Conservation (phyloP, 352 stramenopile species). For the Phytophthora litchii region DNA sequence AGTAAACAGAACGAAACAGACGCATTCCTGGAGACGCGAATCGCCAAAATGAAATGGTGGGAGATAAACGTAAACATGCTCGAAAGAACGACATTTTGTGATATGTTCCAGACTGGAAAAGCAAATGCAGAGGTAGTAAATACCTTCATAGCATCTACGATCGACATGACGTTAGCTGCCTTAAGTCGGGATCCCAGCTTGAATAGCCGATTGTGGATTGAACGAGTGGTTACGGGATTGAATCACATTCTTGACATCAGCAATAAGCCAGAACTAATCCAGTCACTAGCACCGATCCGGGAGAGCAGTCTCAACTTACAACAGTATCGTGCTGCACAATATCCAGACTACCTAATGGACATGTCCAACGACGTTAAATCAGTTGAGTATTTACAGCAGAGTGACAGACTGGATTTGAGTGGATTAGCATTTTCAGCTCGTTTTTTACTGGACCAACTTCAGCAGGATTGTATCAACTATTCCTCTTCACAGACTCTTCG, state of each 20-base stretch:
- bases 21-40: not conserved
- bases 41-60: not conserved
- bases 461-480: slow-evolving; percentile 11
- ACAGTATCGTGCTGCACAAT: slow-evolving; percentile 8
- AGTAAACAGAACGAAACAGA: not conserved
- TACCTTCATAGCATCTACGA: not conserved
- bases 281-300: not conserved
- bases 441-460: slow-evolving; percentile 17
- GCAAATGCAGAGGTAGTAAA: not conserved
- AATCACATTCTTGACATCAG: slow-evolving; percentile 2
- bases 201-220: slow-evolving; percentile 15
- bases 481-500: not conserved
- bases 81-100: not conserved
- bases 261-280: not conserved
- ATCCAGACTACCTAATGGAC: slow-evolving; percentile 14
- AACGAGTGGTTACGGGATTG: slow-evolving; percentile 9
- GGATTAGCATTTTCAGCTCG: not conserved
- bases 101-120: not conserved
- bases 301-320: slow-evolving; percentile 3
- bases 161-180: not conserved
- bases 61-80: not conserved
- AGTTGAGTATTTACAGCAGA: slow-evolving; percentile 15
- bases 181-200: not conserved
- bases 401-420: not conserved
- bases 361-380: slow-evolving; percentile 4